Evolutionary conservation across 805 yeast genomes (phyloP), one percentile per base, ranked within the genome.

Genomic region (Starmerella riodocensis): DNA sequence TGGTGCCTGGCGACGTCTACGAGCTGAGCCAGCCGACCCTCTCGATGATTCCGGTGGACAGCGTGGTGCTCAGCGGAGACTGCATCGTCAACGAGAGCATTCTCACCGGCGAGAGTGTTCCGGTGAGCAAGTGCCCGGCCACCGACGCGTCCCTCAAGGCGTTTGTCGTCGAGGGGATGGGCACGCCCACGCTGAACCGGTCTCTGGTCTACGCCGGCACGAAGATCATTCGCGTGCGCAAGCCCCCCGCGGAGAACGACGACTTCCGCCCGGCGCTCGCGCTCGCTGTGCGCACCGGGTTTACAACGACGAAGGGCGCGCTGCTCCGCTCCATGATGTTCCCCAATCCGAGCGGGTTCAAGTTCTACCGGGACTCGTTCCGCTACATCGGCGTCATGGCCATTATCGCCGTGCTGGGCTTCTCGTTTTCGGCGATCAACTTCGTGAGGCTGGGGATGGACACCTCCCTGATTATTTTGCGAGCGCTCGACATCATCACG

Each of bases 31-130:
- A 86, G 53, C 93, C 96, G 0, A 71, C 80, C 0, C 62, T 91
- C 41, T 52, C 65, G 3, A 53, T 70, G 1, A 67, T 88, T 34
- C 98, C 99, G 0, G 85, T 95, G 55, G 99, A 91, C 59, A 79
- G 94, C 0, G 59, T 91, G 11, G 64, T 91, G 36, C 61, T 88
- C 16, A 73, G 85, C 25, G 98, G 99, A 37, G 97, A 86, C 55
- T 82, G 94, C 56, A 85, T 91, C 39, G 80, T 91, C n/a, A 91
- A 91, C 58, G 99, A 91, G 56, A 81, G 96, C 5, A 91, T 91
- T 94, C 67, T 91, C 17, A 91, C 99, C 0, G 99, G 99, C 29
- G 99, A 91, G 58, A 84, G 95, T 37, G 96, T 91, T 1, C 98
- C 99, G 0, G 94, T 91, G 2, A 73, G 95, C 0, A 91, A 91